Conservation (phyloP, 2,329 filamentous ascomycete species). For the Penicillium sp. region DNA sequence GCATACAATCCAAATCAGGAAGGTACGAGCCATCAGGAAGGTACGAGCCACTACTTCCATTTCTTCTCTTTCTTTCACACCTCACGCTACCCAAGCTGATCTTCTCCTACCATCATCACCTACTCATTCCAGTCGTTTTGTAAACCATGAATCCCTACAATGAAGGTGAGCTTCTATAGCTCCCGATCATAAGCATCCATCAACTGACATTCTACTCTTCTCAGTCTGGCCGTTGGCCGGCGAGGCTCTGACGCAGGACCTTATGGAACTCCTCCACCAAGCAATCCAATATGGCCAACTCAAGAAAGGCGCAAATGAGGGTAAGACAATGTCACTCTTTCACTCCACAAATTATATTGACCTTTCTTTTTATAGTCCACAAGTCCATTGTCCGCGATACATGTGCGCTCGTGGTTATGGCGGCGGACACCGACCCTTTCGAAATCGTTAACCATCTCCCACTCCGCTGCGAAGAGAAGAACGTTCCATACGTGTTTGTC, state of each 20-base stretch:
- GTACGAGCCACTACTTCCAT: too few relatives aligned
- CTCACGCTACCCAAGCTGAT: too few relatives aligned
- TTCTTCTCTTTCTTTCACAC: too few relatives aligned
- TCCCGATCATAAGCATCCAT: not conserved
- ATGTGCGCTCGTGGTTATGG: not conserved
- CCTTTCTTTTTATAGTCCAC: not conserved
- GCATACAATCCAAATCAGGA: too few relatives aligned
- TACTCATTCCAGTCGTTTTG: too few relatives aligned
- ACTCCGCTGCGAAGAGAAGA: not conserved
- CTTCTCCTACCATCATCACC: too few relatives aligned
- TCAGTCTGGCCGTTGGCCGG: constrained; percentile 1
- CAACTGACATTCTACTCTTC: not conserved
- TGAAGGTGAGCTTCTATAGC: too few relatives aligned
- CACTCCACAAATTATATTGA: not conserved
- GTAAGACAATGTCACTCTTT: not conserved
- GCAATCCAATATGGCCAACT: not conserved
- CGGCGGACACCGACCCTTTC: not conserved
- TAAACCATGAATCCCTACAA: too few relatives aligned
- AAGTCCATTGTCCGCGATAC: not conserved
- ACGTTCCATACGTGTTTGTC: not conserved
- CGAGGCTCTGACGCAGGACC: not conserved
- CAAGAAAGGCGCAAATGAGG: not conserved
- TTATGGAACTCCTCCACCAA: not conserved
- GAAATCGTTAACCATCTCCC: not conserved
- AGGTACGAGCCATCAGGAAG: too few relatives aligned